Evolutionary conservation across 2,329 filamentous ascomycete genomes (phyloP), one percentile per base, ranked within the genome.

Genomic region (Emydomyces testavorans): DNA sequence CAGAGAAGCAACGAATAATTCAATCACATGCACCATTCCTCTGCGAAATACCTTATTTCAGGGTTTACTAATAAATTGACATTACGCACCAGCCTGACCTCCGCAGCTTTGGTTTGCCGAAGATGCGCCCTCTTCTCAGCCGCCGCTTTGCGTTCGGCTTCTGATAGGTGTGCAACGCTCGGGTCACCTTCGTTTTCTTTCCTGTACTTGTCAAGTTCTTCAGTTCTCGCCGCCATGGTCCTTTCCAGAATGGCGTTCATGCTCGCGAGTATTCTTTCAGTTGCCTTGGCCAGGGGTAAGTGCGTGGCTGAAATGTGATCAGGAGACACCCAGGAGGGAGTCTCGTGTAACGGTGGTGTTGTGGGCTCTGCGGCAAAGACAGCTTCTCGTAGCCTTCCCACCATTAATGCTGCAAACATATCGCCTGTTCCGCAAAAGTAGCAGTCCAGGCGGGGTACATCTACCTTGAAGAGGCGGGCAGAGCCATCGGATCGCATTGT

Each of bases 361-460:
- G 42, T 36, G 64, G 2, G 66, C 75, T 8, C 68, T 61, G 13
- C 71, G 64, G 35, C 20, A 45, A 71, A 66, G 1, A 86, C 83
- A 21, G 86, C 88, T 70, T 96, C 86, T 50, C 90, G 82, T 60
- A 98, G 79, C 24, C 90, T 80, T 34, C 85, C 85, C 1, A 94
- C 80, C 61, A 87, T 88, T 38, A 98, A 74, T 6, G 90, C 90
- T 24, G 88, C 90, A 62, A 98, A 96, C 90, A 98, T 95, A 70
- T 98, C 92, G 39, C 92, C 92, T 0, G 93, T 96, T 34, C 92
- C 92, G 58, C 84, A 88, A 68, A 96, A 98, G 73, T 92, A 94
- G 67, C 88, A 85, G 61, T 94, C 85, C 51, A 95, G 81, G 23
- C 83, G 78, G 0, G 90, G 88, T 49, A 95, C 86, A 48, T 84